Conservation (phyloP, 75 land plant genomes). For the Gnetum montanum region DNA sequence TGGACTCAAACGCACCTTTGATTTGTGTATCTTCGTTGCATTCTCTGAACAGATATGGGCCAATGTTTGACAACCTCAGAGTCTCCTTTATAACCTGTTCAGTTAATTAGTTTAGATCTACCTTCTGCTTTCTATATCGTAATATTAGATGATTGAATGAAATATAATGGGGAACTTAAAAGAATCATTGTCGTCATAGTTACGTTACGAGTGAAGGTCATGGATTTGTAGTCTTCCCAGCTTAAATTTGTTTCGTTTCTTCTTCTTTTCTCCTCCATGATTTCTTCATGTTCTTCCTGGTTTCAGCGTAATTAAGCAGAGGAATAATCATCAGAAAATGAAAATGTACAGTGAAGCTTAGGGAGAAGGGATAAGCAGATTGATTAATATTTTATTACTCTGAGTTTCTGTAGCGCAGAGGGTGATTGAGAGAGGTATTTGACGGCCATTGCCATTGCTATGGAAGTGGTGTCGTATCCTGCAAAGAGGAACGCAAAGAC, state of each 20-base stretch:
- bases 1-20: background rate
- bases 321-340: no score
- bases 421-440: constrained; percentile 18
- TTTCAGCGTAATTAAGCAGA: no score
- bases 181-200: no score
- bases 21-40: constrained; percentile 15
- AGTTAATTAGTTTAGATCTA: background rate
- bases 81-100: constrained; percentile 32
- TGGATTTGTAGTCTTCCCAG: constrained; percentile 9
- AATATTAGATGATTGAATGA: background rate
- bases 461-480: constrained; percentile 26
- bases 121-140: background rate
- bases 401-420: constrained; percentile 7
- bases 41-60: constrained; percentile 6
- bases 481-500: constrained; percentile 16
- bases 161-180: no score
- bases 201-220: constrained; percentile 15
- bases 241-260: background rate
- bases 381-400: no score
- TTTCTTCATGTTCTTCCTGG: constrained; percentile 5
- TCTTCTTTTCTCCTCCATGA: background rate
- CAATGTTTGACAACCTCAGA: constrained; percentile 19
- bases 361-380: background rate
- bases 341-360: no score
- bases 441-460: constrained; percentile 20